Conservation (phyloP, 1,139 yeast genomes). For the Yamadazyma sp. region DNA sequence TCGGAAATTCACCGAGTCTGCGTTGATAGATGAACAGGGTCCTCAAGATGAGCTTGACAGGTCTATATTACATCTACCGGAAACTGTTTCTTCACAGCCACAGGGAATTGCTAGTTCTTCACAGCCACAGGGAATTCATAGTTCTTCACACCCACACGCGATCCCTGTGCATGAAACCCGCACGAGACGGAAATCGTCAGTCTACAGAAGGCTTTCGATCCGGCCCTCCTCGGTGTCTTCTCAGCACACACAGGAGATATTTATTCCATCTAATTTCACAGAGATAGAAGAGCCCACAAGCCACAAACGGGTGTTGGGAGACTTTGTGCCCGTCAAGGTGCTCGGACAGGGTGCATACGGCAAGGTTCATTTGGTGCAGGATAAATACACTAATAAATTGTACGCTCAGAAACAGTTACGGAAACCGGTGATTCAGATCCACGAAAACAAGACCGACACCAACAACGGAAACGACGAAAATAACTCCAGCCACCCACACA, state of each 20-base stretch:
- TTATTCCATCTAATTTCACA: constrained; percentile 21
- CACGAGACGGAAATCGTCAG: constrained; percentile 22
- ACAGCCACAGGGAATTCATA: no score
- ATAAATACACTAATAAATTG: constrained; percentile 29
- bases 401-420: constrained; percentile 44
- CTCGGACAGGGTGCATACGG: constrained; percentile 47
- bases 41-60: background rate
- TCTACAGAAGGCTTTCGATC: constrained; percentile 25
- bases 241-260: constrained; percentile 17
- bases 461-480: no score
- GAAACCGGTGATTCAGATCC: constrained; percentile 32
- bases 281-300: constrained; percentile 13
- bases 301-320: constrained; percentile 17
- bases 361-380: constrained; percentile 40
- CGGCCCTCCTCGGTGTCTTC: constrained; percentile 19
- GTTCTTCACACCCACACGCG: no score
- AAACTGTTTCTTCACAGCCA: no score
- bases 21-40: constrained; percentile 5
- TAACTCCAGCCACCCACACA: constrained; percentile 7
- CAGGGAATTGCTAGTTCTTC: no score
- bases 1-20: constrained; percentile 9
- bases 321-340: constrained; percentile 39
- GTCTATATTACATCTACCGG: no score
- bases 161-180: no score
- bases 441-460: no score